Evolutionary conservation across 1,284 basidiomycete genomes (phyloP).

Genomic region (Bjerkandera adusta): DNA sequence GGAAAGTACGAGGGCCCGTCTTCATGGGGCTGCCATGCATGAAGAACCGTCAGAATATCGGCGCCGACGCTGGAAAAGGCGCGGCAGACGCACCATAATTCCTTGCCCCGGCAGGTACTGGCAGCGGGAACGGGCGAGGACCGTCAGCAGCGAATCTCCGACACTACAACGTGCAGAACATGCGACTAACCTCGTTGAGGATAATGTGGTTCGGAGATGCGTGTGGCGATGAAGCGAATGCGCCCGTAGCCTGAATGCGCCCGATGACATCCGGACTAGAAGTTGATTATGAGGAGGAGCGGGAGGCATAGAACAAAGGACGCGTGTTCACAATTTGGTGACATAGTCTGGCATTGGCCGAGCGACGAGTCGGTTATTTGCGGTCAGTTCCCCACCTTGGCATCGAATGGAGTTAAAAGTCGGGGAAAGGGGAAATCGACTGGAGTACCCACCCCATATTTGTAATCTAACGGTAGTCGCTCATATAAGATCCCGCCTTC

Average conservation of each 20-base stretch:
- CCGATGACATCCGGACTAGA: constrained; percentile 73
- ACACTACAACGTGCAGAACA: constrained; percentile 2
- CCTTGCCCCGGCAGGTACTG: constrained; percentile 89
- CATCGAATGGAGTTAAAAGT: not conserved
- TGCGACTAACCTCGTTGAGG: constrained; percentile 66
- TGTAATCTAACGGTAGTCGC: constrained; percentile 51
- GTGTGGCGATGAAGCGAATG: constrained; percentile 62
- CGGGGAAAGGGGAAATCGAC: constrained; percentile 1
- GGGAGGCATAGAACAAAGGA: constrained; percentile 7
- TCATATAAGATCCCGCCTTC: not conserved
- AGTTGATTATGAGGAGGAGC: constrained; percentile 4
- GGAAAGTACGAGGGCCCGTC: constrained; percentile 90
- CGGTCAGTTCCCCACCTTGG: constrained; percentile 66
- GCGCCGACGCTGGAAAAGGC: constrained; percentile 6
- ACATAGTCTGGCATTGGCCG: constrained; percentile 68
- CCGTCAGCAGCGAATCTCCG: not conserved
- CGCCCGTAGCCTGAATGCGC: constrained; percentile 61
- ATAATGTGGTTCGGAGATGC: constrained; percentile 82
- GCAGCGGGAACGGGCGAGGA: constrained; percentile 1
- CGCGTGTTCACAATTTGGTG: constrained; percentile 46
- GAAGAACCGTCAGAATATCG: constrained; percentile 10
- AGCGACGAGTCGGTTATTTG: constrained; percentile 59
- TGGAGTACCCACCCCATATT: constrained; percentile 58
- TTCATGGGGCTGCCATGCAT: constrained; percentile 74
- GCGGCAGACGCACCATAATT: constrained; percentile 66